These are phyloP conservation scores for Thielaviopsis ethacetica DNA, from an alignment of 2,329 filamentous ascomycete species.

Conservation along the genomic window DNA sequence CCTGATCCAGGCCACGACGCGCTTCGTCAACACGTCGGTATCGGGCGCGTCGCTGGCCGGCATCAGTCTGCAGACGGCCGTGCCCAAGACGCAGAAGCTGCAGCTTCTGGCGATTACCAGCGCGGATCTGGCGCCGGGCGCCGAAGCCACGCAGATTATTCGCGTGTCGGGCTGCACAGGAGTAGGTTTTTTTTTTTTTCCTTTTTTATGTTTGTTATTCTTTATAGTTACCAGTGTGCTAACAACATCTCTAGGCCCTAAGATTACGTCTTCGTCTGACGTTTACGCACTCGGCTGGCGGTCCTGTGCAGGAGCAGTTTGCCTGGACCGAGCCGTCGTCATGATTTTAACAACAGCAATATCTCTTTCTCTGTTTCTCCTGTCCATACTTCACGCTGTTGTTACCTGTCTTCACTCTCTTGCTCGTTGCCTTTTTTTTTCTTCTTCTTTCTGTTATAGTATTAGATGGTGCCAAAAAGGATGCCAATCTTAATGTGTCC, in stretches of 20 bases:
- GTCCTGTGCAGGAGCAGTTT: constrained; percentile 73
- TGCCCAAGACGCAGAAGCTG: constrained; percentile 90
- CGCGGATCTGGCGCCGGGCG: constrained; percentile 55
- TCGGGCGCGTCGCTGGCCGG: constrained; percentile 45
- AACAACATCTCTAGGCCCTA: constrained; percentile 43
- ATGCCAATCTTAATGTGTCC: too few relatives aligned
- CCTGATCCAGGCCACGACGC: constrained; percentile 64
- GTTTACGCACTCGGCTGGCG: constrained; percentile 54
- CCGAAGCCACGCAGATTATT: constrained; percentile 83
- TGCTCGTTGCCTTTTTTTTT: constrained; percentile 17
- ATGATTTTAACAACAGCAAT: constrained; percentile 3
- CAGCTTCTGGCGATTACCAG: constrained; percentile 82
- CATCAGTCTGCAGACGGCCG: constrained; percentile 81
- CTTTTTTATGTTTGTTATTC: background rate
- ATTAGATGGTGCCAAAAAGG: background rate
- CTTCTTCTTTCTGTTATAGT: constrained; percentile 14
- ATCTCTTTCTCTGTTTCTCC: background rate
- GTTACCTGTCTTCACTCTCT: constrained; percentile 5
- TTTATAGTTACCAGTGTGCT: constrained; percentile 7
- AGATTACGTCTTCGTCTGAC: constrained; percentile 73
- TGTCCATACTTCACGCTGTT: constrained; percentile 12
- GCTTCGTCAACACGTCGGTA: constrained; percentile 63
- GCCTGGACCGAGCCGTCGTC: constrained; percentile 77
- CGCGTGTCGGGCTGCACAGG: constrained; percentile 70
- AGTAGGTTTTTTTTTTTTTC: constrained; percentile 43